phyloP scores from a whole-genome alignment of 2,329 filamentous ascomycete species.

The Juglanconis oblonga region DNA sequence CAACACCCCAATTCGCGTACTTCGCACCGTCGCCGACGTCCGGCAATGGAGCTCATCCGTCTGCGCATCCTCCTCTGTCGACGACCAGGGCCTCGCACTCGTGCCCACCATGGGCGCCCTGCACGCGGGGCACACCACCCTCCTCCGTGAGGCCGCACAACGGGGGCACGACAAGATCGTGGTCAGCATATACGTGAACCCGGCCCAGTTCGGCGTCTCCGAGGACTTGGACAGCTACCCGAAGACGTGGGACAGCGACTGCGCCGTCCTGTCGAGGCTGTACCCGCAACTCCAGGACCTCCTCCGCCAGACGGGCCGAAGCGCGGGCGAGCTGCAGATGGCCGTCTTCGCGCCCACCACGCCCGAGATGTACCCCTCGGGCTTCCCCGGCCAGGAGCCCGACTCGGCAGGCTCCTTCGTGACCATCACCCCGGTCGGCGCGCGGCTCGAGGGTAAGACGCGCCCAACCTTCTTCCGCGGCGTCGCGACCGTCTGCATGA shows the following conservation, averaged over 20 bases:
- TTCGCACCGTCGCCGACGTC: slow-evolving; percentile 71
- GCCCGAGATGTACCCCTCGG: slow-evolving; percentile 80
- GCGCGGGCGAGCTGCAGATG: slow-evolving; percentile 41
- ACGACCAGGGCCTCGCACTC: slow-evolving; percentile 72
- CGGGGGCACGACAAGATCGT: slow-evolving; percentile 82
- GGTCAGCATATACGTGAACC: slow-evolving; percentile 93
- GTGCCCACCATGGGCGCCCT: slow-evolving; percentile 98
- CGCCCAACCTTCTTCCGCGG: slow-evolving; percentile 95
- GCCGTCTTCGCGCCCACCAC: slow-evolving; percentile 87
- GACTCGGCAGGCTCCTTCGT: slow-evolving; percentile 85
- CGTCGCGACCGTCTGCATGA: slow-evolving; percentile 95
- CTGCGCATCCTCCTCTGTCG: slow-evolving; percentile 60
- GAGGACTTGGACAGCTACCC: slow-evolving; percentile 91
- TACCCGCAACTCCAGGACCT: slow-evolving; percentile 60
- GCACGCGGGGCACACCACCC: slow-evolving; percentile 84
- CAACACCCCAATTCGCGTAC: slow-evolving; percentile 62
- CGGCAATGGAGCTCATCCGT: slow-evolving; percentile 68
- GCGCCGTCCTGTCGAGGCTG: slow-evolving; percentile 62
- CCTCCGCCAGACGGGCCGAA: slow-evolving; percentile 22
- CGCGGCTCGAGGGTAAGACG: slow-evolving; percentile 77
- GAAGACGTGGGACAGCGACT: slow-evolving; percentile 80
- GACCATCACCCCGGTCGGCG: slow-evolving; percentile 79
- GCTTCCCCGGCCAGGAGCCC: slow-evolving; percentile 69
- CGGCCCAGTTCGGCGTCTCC: slow-evolving; percentile 86
- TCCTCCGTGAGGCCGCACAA: slow-evolving; percentile 77